These are phyloP conservation scores for Castanea crenata DNA, from an alignment of 306 rosid genomes.

Conservation along the genomic window DNA sequence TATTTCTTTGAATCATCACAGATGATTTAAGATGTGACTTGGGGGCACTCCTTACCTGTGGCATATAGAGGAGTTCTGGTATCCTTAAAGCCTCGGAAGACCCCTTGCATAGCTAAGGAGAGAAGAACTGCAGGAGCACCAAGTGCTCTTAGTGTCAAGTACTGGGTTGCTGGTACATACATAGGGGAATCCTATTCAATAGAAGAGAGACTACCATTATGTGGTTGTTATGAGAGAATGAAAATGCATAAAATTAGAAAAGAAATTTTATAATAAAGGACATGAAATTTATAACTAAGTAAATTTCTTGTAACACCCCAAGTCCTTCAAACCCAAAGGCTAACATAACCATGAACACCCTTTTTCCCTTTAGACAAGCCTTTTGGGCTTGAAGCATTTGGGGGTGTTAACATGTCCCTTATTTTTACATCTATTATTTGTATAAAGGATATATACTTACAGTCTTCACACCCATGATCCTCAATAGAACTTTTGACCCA, in stretches of 20 bases:
- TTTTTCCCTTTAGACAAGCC: too few species aligned
- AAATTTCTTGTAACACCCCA: too few species aligned
- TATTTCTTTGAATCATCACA: too few species aligned
- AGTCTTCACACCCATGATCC: conserved; percentile 74
- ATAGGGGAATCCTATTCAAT: conserved; percentile 67
- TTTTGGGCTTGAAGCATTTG: too few species aligned
- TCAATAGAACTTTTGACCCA: conserved; percentile 66
- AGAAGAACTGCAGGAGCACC: conserved; percentile 99
- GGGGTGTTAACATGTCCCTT: too few species aligned
- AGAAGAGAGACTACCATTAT: neutral
- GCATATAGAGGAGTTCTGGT: conserved; percentile 93
- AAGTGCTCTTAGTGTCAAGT: conserved; percentile 71
- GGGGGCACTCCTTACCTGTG: conserved; percentile 45
- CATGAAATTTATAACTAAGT: too few species aligned
- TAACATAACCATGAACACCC: too few species aligned
- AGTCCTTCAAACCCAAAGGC: too few species aligned
- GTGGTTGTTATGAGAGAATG: neutral
- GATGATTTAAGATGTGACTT: too few species aligned
- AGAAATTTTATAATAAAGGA: neutral
- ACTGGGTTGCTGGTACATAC: conserved; percentile 67
- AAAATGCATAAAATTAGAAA: neutral
- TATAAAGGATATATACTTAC: conserved; percentile 40
- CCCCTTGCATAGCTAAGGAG: conserved; percentile 94
- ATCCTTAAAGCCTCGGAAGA: conserved; percentile 94
- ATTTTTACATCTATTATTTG: neutral